Base-by-base conservation (phyloP, 805 yeast species). In the Debaryomyces castellii region DNA sequence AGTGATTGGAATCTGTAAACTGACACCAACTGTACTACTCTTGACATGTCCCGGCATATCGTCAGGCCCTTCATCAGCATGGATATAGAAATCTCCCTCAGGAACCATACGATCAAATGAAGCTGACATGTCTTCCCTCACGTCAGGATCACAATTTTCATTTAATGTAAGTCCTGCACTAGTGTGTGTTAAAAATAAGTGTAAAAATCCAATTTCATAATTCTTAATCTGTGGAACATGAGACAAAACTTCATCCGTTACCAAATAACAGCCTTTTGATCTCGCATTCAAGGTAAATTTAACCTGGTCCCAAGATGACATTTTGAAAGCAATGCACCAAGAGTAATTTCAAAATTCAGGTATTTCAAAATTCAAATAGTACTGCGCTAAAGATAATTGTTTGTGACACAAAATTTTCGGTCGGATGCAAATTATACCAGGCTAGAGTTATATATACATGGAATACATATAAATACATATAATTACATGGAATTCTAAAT, bases 11-110 rank as follows among this genome's bases (percentile, higher is more conserved):
- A 87, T 80, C 3, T 79, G 71, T 22, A 87, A 66, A 3, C 81
- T 73, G 6, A 81, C 84, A 16, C 95, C 94, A 8, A 84, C 75
- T 40, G 80, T 63, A 52, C 47, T 43, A 16, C 86, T 74, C 58
- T 86, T 83, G 42, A 83, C 82, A 62, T 87, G 95, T 0, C 91
- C 87, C 1, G 92, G 88, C 90, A 87, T 84, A 60, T 87, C 95
- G 59, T 88, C 95, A 3, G 87, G 76, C 0, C 89, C 95, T 63
- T 87, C 95, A 44, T 85, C 92, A 11, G 76, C 79, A 60, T 83
- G 91, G 39, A 75, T 56, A 53, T 83, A 85, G 30, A 64, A 60
- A 43, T 70, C 69, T 5, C 73, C 77, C 55, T 87, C 92, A 0
- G 95, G 95, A 2, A 80, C 87, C 46, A 87, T 68, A 42, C 78